Evolutionary conservation across 2,329 filamentous ascomycete species (phyloP), one percentile per base, ranked within the genome.

Genomic region (Boeremia lycopersici): DNA sequence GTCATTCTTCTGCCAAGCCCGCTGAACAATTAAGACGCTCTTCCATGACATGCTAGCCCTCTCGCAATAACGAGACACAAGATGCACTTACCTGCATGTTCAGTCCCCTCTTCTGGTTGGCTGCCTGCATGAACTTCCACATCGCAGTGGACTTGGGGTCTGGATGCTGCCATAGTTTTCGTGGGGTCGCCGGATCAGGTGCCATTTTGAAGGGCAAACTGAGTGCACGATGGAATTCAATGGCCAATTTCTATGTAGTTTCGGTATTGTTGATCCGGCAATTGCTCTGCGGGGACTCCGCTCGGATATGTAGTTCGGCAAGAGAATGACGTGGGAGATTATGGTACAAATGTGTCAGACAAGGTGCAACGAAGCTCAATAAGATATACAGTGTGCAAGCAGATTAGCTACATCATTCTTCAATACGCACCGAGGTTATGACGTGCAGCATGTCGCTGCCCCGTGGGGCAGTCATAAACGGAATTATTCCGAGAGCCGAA

Each of bases 31-130:
- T 23, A 5, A 3, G 5, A 23, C 5, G 19, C 19, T 23, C 5
- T 23, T 23, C 5, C 19, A 23, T n/a, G 19, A 5, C 5, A 23
- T 23, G 19, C 19, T 23, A 23, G 5, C 33, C 33, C 33, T 34
- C 13, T 12, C 6, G 3, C 33, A 34, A n/a, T 17, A 4, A 4
- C 8, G 5, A 15, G 13, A 6, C 9, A 15, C 8, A 17, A 33
- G 39, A 15, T 23, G 33, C 41, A 62, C 59, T 45, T 72, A 87
- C 88, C 74, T 85, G 77, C 57, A 93, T 77, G 13, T 80, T 74
- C 4, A 87, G 71, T 4, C 78, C 77, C 52, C 84, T 76, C 43
- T 82, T 83, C 28, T 74, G 70, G 72, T 93, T 91, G 25, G 87
- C 74, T 9, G 79, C 74, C 64, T 88, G 82, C 61, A 81, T 72